A percentile compares a stretch with the other conserved stretches of the same genome.
Conservation (phyloP, 352 stramenopile species). For the Phytopythium kandeliae region DNA sequence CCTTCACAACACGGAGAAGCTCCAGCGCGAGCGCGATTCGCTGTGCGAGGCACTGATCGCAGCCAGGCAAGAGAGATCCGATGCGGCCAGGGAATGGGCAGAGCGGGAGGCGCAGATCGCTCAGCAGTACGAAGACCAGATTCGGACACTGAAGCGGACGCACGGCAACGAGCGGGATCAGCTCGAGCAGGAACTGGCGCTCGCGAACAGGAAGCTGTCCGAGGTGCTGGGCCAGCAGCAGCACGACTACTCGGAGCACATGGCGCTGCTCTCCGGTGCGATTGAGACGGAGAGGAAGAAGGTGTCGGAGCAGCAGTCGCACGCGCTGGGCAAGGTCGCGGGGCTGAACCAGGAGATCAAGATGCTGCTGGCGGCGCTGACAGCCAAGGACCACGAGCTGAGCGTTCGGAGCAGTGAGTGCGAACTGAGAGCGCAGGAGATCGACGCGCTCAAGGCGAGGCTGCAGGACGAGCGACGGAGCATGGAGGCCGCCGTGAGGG, state of each 20-base stretch:
- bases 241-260: slow-evolving; percentile 59
- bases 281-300: slow-evolving; percentile 46
- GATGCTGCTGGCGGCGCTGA: slow-evolving; percentile 53
- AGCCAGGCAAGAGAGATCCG: slow-evolving; percentile 23
- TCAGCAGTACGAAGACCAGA: slow-evolving; percentile 16
- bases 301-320: slow-evolving; percentile 25
- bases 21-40: slow-evolving; percentile 36
- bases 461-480: slow-evolving; percentile 28
- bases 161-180: slow-evolving; percentile 9
- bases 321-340: slow-evolving; percentile 45
- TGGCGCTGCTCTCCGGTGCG: slow-evolving; percentile 34
- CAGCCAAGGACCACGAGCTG: slow-evolving; percentile 56
- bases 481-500: slow-evolving; percentile 19
- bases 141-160: slow-evolving; percentile 12
- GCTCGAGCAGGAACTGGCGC: slow-evolving; percentile 29
- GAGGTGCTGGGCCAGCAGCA: slow-evolving; percentile 55
- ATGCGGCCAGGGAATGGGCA: slow-evolving; percentile 25
- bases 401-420: slow-evolving; percentile 23
- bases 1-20: slow-evolving; percentile 33
- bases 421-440: slow-evolving; percentile 19
- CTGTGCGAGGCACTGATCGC: slow-evolving; percentile 23
- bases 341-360: slow-evolving; percentile 64
- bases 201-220: slow-evolving; percentile 27
- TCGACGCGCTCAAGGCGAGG: slow-evolving; percentile 24
- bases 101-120: slow-evolving; percentile 25